Percentiles rank a stretch among this genome's conserved stretches.
Conservation (phyloP, 768 basidiomycete genomes). For the Calocybe gangraenosa region DNA sequence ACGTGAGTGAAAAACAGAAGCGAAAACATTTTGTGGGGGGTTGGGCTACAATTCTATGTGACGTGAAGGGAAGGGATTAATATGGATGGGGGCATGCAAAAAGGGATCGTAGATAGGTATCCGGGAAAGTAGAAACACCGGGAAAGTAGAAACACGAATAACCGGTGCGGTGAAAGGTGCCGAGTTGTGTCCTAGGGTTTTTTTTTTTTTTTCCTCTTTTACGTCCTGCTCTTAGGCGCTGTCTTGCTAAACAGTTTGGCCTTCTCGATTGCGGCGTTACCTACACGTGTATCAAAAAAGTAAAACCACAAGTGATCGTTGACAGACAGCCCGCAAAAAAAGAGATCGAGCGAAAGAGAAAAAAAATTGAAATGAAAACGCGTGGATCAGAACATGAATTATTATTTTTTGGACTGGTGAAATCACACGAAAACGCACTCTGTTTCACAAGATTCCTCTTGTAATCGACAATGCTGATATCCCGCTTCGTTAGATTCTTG, state of each 20-base stretch:
- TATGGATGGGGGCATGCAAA: no score
- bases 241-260: constrained; percentile 91
- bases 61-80: neutral
- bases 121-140: no score
- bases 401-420: no score
- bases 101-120: no score
- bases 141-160: no score
- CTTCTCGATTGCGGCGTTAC: constrained; percentile 85
- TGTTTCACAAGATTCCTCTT: constrained; percentile 82
- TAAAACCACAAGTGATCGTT: neutral
- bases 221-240: constrained; percentile 66
- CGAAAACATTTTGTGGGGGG: neutral
- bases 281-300: constrained; percentile 31
- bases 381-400: neutral
- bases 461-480: constrained; percentile 91
- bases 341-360: neutral
- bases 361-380: neutral
- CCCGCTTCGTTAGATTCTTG: constrained; percentile 84
- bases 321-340: constrained; percentile 10
- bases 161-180: no score
- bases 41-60: neutral
- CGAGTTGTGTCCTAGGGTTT: no score
- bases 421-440: constrained; percentile 41
- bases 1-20: neutral
- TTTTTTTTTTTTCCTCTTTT: no score